A percentile compares a stretch with the other conserved stretches of the same genome.
Evolutionary conservation across 2,329 filamentous ascomycete species (phyloP).

Genomic region (Fonsecaea multimorphosa): DNA sequence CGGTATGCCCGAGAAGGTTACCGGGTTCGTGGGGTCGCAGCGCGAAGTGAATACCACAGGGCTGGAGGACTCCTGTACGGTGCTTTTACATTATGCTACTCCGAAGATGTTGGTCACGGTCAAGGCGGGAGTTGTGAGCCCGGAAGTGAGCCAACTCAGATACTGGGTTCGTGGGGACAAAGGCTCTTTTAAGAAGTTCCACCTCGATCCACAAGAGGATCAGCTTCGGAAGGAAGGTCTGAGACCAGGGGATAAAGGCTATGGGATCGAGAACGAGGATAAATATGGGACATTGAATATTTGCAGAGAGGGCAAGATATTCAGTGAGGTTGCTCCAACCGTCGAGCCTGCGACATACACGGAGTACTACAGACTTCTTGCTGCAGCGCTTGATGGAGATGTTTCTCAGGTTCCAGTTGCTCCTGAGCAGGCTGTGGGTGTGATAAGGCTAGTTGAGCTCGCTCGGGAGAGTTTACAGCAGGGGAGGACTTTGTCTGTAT

Average conservation of each 20-base stretch:
- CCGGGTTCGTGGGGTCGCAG: conserved; percentile 71
- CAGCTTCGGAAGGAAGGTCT: conserved; percentile 68
- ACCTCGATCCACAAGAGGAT: conserved; percentile 76
- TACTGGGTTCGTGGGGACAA: conserved; percentile 79
- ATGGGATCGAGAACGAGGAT: conserved; percentile 67
- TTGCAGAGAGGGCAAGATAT: conserved; percentile 58
- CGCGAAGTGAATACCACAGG: conserved; percentile 61
- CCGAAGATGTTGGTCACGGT: conserved; percentile 65
- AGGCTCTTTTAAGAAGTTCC: conserved; percentile 75
- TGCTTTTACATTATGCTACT: conserved; percentile 68
- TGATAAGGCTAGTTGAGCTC: conserved; percentile 64
- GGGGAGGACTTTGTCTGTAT: conserved; percentile 54
- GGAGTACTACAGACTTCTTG: conserved; percentile 67
- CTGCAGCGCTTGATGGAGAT: conserved; percentile 58
- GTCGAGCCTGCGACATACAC: conserved; percentile 71
- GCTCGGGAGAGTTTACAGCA: conserved; percentile 60
- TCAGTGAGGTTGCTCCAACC: conserved; percentile 60
- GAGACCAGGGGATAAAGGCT: conserved; percentile 65
- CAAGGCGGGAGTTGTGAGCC: conserved; percentile 71
- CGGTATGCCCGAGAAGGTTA: conserved; percentile 70
- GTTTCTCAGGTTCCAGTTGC: conserved; percentile 61
- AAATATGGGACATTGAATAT: conserved; percentile 66
- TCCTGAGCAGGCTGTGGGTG: conserved; percentile 58
- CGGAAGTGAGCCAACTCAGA: conserved; percentile 71
- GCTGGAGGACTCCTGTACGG: conserved; percentile 61